Evolutionary conservation across 768 basidiomycete genomes (phyloP), one percentile per base, ranked within the genome.

Genomic region (Collybiopsis confluens): DNA sequence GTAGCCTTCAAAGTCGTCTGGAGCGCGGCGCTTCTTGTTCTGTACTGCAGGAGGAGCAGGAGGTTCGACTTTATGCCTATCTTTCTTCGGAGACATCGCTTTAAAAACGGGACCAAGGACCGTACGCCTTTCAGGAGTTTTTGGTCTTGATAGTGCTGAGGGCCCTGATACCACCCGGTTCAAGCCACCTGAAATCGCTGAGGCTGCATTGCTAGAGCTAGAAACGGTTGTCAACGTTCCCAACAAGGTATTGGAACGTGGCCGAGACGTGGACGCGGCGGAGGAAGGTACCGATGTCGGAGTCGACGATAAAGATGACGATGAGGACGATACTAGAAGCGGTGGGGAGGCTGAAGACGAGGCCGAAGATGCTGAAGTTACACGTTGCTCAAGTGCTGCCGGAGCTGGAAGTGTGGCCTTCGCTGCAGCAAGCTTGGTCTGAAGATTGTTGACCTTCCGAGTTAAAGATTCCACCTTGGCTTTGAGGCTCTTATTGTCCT

Each of bases 401-500:
- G 52, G 55, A 26, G 45, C 59, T 57, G 52, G 56, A 33, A 36
- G 52, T 42, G 73, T 62, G 18, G 70, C 77, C 63, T 83, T 83
- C 43, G 78, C 71, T 2, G 76, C 77, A 2, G 77, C 69, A 35
- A 90, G 66, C 63, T 88, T 91, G 15, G 77, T 71, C 64, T 92
- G 88, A 56, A 90, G 66, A 49, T 75, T 81, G 58, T 87, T 84
- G 38, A 86, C 79, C 65, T 90, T 92, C 47, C 88, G 80, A 51
- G 78, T 83, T 26, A 92, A 71, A 9, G 78, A 73, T 53, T 91
- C 90, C 36, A 89, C 81, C 67, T 86, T 90, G 54, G 70, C 71
- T 2, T 71, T 71, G 23, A 92, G 73, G 60, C 86, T 90, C 73
- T 90, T 91, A 70, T 88, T 90, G 58, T 86, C 83, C 67, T 90